Conservation (phyloP, 106 monocot species). For the Posidonia australis region DNA sequence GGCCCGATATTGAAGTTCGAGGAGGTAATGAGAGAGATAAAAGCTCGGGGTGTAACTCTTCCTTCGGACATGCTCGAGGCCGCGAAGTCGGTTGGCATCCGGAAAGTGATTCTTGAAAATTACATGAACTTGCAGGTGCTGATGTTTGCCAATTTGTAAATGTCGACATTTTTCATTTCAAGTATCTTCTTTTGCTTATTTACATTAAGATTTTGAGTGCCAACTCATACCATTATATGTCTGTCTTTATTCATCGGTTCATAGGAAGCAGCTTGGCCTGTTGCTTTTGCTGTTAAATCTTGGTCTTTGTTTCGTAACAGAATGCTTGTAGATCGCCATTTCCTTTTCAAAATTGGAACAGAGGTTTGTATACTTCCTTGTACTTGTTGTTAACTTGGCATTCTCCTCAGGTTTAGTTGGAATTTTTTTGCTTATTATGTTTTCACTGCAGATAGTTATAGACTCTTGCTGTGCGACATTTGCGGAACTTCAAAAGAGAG, state of each 20-base stretch:
- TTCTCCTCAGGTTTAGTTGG: neutral
- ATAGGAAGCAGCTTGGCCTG: conserved; percentile 52
- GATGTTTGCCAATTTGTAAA: neutral
- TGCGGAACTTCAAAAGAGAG: conserved; percentile 85
- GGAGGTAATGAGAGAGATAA: conserved; percentile 43
- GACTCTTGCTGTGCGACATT: conserved; percentile 85
- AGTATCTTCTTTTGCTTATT: neutral
- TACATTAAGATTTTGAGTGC: neutral
- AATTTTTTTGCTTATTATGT: neutral
- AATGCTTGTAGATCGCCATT: conserved; percentile 75
- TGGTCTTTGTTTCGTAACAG: conserved; percentile 55
- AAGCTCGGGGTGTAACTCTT: conserved; percentile 36
- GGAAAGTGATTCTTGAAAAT: conserved; percentile 49
- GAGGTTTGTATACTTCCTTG: conserved; percentile 35
- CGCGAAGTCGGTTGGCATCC: conserved; percentile 46
- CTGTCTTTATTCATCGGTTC: conserved; percentile 5
- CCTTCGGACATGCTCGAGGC: conserved; percentile 65
- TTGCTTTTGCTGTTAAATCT: conserved; percentile 37
- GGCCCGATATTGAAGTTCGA: conserved; percentile 58
- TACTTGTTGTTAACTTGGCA: neutral
- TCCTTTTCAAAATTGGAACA: conserved; percentile 77
- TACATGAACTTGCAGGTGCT: conserved; percentile 76
- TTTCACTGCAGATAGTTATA: conserved; percentile 49
- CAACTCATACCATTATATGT: neutral
- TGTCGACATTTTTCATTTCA: neutral